phyloP scores from a whole-genome alignment of 148 eudicot species.

The Rhododendron simsii region DNA sequence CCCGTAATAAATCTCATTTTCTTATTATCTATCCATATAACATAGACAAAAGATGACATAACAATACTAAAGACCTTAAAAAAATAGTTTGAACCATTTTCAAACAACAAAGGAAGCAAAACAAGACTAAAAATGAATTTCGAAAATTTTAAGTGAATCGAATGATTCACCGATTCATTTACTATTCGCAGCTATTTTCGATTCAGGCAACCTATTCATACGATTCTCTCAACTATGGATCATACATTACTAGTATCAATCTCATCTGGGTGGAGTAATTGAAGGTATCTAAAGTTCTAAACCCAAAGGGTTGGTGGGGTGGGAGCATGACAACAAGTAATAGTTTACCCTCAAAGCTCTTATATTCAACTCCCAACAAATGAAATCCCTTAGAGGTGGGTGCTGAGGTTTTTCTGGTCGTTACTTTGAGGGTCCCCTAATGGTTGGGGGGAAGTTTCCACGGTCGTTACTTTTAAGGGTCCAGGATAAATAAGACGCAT shows the following conservation, averaged over 20 bases:
- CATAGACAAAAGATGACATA: no score
- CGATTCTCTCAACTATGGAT: background rate
- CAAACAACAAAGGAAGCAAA: no score
- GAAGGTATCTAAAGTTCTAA: background rate
- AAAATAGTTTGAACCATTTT: no score
- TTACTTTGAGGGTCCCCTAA: background rate
- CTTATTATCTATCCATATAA: no score
- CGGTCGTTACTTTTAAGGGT: background rate
- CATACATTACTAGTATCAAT: background rate
- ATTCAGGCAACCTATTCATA: no score
- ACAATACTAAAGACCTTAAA: no score
- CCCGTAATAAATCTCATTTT: no score
- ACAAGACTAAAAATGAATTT: no score
- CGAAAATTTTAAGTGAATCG: no score
- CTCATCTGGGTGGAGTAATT: background rate
- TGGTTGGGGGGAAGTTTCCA: background rate
- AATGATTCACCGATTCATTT: no score
- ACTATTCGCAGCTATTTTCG: no score
- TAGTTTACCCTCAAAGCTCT: background rate
- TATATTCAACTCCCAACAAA: background rate
- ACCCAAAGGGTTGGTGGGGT: background rate
- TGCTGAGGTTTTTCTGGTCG: background rate
- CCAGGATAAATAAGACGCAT: background rate
- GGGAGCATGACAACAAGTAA: background rate
- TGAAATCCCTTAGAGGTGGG: background rate